Conservation (phyloP, 805 yeast genomes). For the Candida xiaguanensis region DNA sequence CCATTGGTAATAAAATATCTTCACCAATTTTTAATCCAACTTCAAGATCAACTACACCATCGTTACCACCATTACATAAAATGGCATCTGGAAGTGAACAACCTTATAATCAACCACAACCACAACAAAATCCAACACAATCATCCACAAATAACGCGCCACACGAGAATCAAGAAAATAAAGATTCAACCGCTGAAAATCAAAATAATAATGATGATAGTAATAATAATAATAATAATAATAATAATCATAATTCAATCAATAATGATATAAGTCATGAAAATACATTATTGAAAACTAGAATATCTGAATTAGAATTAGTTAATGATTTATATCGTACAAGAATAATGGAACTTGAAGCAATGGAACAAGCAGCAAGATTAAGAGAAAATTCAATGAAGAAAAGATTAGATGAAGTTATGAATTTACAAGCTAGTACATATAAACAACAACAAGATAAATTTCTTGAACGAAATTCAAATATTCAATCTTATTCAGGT, state of each 20-base stretch:
- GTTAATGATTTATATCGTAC: conserved; percentile 86
- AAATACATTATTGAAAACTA: conserved; percentile 53
- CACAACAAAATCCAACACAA: conserved; percentile 9
- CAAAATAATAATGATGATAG: conserved; percentile 5
- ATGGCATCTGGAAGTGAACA: conserved; percentile 1
- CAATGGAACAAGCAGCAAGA: conserved; percentile 54
- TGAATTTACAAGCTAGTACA: conserved; percentile 10
- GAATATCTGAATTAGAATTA: conserved; percentile 83
- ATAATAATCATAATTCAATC: conserved; percentile 10
- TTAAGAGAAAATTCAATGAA: conserved; percentile 47
- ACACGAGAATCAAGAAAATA: not conserved
- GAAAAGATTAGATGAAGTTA: conserved; percentile 44
- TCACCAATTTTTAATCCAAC: conserved; percentile 50
- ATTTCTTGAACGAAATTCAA: not conserved
- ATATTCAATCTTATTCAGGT: not conserved
- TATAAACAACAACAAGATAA: conserved; percentile 2
- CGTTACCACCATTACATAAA: conserved; percentile 11
- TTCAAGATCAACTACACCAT: conserved; percentile 14
- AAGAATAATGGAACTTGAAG: conserved; percentile 79
- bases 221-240: conserved; percentile 10
- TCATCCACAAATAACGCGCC: not conserved
- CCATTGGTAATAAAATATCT: conserved; percentile 26
- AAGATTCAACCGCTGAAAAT: conserved; percentile 1
- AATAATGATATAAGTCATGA: conserved; percentile 21
- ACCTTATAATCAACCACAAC: conserved; percentile 3